Percentiles rank a stretch among this genome's conserved stretches.
These are phyloP conservation scores for Neobulgaria alba DNA, from an alignment of 2,329 filamentous ascomycete genomes.

Conservation along the genomic window DNA sequence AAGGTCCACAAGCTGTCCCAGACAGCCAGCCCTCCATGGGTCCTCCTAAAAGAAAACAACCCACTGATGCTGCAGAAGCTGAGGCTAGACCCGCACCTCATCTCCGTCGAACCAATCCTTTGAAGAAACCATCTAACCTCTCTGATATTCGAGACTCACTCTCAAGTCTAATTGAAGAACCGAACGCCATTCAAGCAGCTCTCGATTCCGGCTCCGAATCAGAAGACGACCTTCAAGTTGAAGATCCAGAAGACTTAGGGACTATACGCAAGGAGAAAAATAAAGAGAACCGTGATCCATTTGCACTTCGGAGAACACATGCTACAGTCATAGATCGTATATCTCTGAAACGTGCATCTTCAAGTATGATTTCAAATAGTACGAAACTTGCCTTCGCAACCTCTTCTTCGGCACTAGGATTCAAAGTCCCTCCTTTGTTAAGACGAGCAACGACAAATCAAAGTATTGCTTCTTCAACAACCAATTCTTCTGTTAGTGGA, in stretches of 20 bases:
- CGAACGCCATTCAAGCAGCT: conserved; percentile 37
- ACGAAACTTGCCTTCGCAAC: conserved; percentile 49
- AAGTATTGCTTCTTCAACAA: conserved; percentile 30
- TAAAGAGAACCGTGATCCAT: conserved; percentile 27
- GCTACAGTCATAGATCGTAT: conserved; percentile 63
- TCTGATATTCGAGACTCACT: conserved; percentile 77
- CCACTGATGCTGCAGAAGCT: conserved; percentile 33
- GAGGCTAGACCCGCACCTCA: conserved; percentile 48
- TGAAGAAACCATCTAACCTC: conserved; percentile 63
- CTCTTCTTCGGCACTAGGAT: conserved; percentile 34
- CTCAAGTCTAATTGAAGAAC: conserved; percentile 73
- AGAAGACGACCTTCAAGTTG: conserved; percentile 44
- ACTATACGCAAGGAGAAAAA: conserved; percentile 20
- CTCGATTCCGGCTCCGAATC: conserved; percentile 45
- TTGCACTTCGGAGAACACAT: conserved; percentile 31
- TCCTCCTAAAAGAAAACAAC: conserved; percentile 34
- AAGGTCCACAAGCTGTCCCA: conserved; percentile 31
- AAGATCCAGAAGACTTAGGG: conserved; percentile 38
- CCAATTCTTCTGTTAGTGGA: conserved; percentile 22
- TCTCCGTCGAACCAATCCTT: conserved; percentile 50
- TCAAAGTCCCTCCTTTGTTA: conserved; percentile 64
- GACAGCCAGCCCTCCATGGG: conserved; percentile 41
- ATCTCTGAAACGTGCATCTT: conserved; percentile 52
- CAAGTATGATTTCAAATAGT: conserved; percentile 28
- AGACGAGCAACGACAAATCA: conserved; percentile 64